phyloP scores from a whole-genome alignment of 2,329 filamentous ascomycete genomes.

The Penicillium sp. region DNA sequence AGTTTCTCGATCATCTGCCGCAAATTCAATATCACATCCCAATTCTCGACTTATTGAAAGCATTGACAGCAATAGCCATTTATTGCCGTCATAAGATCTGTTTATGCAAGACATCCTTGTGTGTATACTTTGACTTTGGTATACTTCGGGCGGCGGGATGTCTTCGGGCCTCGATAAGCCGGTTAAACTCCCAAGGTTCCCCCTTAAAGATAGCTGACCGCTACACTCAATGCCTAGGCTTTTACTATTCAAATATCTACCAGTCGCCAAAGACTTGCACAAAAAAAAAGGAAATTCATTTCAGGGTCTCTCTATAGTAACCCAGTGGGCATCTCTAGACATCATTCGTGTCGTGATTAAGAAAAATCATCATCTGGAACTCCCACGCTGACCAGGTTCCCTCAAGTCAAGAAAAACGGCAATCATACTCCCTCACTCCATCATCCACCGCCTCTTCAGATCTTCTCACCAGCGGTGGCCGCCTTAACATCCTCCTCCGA shows the following conservation, averaged over 20 bases:
- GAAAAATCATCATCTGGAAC: conserved; percentile 17
- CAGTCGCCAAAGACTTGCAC: conserved; percentile 6
- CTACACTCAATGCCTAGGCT: background rate
- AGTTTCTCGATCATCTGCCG: background rate
- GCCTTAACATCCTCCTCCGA: conserved; percentile 48
- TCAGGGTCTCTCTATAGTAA: conserved; percentile 26
- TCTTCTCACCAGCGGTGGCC: conserved; percentile 39
- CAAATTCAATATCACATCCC: background rate
- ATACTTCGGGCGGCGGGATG: conserved; percentile 4
- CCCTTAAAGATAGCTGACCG: background rate
- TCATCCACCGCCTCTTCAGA: conserved; percentile 24
- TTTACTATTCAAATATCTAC: background rate
- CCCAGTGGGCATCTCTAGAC: conserved; percentile 30
- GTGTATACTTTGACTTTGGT: background rate
- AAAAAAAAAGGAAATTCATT: conserved; percentile 23
- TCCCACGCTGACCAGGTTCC: conserved; percentile 9
- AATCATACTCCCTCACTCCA: conserved; percentile 5
- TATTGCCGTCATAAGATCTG: background rate
- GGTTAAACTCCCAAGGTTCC: background rate
- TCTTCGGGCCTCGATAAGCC: background rate
- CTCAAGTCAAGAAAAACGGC: conserved; percentile 7
- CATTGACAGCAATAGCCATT: background rate
- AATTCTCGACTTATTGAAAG: background rate
- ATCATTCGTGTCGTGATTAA: conserved; percentile 27
- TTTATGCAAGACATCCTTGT: no score